A percentile compares a stretch with the other conserved stretches of the same genome.
Evolutionary conservation across 352 stramenopile species (phyloP).

Genomic region (Phytophthora melonis): DNA sequence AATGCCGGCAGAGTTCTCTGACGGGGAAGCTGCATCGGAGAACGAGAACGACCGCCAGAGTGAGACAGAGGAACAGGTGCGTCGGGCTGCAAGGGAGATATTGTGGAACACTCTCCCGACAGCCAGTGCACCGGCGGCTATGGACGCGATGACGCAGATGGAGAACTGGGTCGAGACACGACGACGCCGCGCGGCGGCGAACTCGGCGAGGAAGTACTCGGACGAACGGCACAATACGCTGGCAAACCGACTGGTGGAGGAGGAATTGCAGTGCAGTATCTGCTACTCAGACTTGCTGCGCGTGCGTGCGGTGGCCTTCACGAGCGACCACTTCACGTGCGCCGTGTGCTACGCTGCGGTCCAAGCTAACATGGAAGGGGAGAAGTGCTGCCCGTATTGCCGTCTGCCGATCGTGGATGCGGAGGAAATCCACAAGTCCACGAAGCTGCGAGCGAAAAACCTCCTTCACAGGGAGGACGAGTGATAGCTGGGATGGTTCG

Average conservation of each 20-base stretch:
- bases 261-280: slow-evolving; percentile 80
- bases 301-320: slow-evolving; percentile 62
- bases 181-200: slow-evolving; percentile 35
- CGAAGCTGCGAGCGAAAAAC: slow-evolving; percentile 50
- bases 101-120: slow-evolving; percentile 54
- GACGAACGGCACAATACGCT: slow-evolving; percentile 59
- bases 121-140: slow-evolving; percentile 37
- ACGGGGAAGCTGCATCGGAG: slow-evolving; percentile 24
- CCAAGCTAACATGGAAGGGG: slow-evolving; percentile 50
- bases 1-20: neutral
- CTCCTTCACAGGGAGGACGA: slow-evolving; percentile 41
- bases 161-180: slow-evolving; percentile 62
- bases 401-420: slow-evolving; percentile 44
- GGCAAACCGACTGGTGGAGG: slow-evolving; percentile 61
- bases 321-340: slow-evolving; percentile 75
- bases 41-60: slow-evolving; percentile 11
- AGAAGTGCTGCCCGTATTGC: slow-evolving; percentile 79
- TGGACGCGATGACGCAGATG: slow-evolving; percentile 51
- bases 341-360: slow-evolving; percentile 65
- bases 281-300: slow-evolving; percentile 75
- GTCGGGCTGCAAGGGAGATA: slow-evolving; percentile 41
- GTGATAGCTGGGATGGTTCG: neutral
- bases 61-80: slow-evolving; percentile 33
- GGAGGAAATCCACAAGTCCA: slow-evolving; percentile 63
- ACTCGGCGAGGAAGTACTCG: slow-evolving; percentile 56